Evolutionary conservation across 768 basidiomycete genomes (phyloP).

Genomic region (Boletus sp.): DNA sequence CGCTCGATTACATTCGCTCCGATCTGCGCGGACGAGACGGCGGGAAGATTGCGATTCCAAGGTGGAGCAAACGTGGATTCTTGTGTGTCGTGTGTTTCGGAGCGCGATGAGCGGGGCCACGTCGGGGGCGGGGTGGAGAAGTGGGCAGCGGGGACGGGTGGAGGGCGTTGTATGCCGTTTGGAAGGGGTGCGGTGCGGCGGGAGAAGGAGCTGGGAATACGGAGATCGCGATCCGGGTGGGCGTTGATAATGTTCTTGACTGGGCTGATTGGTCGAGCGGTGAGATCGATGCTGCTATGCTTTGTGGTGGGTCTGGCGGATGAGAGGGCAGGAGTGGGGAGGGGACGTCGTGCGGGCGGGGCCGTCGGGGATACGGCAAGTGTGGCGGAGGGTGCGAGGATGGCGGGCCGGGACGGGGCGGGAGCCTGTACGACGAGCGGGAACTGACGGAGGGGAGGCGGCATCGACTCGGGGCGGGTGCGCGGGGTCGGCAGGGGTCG

Average conservation of each 20-base stretch:
- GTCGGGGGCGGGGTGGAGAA: slow-evolving; percentile 13
- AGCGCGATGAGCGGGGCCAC: slow-evolving; percentile 9
- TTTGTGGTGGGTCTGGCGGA: slow-evolving; percentile 7
- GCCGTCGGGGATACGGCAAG: slow-evolving; percentile 12
- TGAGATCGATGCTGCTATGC: slow-evolving; percentile 27
- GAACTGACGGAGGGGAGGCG: slow-evolving; percentile 14
- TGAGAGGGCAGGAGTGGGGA: slow-evolving; percentile 17
- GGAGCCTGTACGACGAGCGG: slow-evolving; percentile 30
- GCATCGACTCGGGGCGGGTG: slow-evolving; percentile 28
- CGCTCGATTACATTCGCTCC: slow-evolving; percentile 19
- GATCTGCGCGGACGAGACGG: slow-evolving; percentile 17
- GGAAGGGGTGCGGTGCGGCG: slow-evolving; percentile 19
- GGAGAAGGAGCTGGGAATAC: slow-evolving; percentile 24
- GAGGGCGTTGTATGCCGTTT: slow-evolving; percentile 2
- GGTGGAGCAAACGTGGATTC: slow-evolving; percentile 38
- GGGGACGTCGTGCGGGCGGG: slow-evolving; percentile 20
- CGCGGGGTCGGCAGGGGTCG: slow-evolving; percentile 31
- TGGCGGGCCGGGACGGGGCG: slow-evolving; percentile 31
- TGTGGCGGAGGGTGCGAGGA: slow-evolving; percentile 25
- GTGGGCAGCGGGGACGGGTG: neutral
- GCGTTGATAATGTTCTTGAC: slow-evolving; percentile 14
- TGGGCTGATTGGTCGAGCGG: slow-evolving; percentile 19
- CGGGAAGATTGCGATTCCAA: slow-evolving; percentile 41
- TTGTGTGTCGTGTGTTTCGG: slow-evolving; percentile 9
- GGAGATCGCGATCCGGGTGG: slow-evolving; percentile 18